A percentile compares a stretch with the other conserved stretches of the same genome.
Conservation (phyloP, 345 rosid species). For the Eucalyptus dawsonii region DNA sequence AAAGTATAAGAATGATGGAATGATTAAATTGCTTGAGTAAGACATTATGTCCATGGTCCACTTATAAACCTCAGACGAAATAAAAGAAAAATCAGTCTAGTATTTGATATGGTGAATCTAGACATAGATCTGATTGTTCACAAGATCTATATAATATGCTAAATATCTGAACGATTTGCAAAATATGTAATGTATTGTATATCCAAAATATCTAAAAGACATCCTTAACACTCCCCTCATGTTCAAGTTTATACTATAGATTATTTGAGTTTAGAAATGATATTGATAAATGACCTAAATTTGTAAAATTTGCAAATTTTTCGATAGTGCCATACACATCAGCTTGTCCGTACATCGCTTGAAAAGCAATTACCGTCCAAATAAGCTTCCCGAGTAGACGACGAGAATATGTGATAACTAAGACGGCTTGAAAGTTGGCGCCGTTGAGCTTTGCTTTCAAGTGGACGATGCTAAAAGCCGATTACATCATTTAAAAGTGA, state of each 20-base stretch:
- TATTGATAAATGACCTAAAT: background rate
- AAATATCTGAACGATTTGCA: background rate
- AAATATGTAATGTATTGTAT: background rate
- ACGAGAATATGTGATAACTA: background rate
- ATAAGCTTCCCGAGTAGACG: background rate
- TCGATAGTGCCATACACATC: background rate
- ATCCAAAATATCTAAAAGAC: background rate
- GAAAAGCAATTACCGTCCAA: background rate
- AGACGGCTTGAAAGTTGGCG: background rate
- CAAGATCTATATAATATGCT: background rate
- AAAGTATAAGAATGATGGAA: background rate
- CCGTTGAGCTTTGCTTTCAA: background rate
- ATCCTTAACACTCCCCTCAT: background rate
- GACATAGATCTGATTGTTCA: background rate
- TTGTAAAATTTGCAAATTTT: background rate
- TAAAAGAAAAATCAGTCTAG: background rate
- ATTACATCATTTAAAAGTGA: background rate
- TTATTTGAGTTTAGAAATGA: background rate
- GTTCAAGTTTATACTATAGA: background rate
- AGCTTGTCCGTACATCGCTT: background rate
- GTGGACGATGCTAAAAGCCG: background rate
- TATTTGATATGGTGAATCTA: background rate
- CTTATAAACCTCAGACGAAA: background rate
- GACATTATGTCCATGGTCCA: background rate
- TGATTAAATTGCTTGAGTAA: background rate